A percentile compares a stretch with the other conserved stretches of the same genome.
Conservation (phyloP, 2,329 filamentous ascomycete genomes). For the Colletotrichum somersetense region DNA sequence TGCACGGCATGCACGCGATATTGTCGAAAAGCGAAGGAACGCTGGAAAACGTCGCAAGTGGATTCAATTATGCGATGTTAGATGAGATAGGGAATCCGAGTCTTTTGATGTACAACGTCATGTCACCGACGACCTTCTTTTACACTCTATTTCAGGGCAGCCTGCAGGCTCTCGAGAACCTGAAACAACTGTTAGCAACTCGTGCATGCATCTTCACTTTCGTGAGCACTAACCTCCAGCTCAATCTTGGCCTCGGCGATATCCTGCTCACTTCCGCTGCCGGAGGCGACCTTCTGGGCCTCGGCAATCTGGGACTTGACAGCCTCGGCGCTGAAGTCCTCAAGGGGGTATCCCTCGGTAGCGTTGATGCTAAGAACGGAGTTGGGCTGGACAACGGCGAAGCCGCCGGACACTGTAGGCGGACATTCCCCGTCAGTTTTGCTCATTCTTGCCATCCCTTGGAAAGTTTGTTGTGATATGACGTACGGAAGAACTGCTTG, state of each 20-base stretch:
- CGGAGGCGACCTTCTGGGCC: constrained; percentile 93
- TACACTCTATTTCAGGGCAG: constrained; percentile 80
- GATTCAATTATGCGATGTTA: constrained; percentile 44
- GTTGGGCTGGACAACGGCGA: constrained; percentile 96
- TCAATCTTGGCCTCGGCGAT: constrained; percentile 99
- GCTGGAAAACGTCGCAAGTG: constrained; percentile 41
- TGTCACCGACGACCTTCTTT: constrained; percentile 50
- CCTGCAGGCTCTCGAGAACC: constrained; percentile 88
- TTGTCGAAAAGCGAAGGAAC: constrained; percentile 14
- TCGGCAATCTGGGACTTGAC: constrained; percentile 92
- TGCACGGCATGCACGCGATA: constrained; percentile 17
- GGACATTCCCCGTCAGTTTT: constrained; percentile 36
- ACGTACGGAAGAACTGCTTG: constrained; percentile 99
- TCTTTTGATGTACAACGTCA: constrained; percentile 58
- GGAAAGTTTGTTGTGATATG: constrained; percentile 39
- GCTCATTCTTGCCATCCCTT: constrained; percentile 32
- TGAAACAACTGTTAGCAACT: constrained; percentile 58
- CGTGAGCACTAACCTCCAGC: constrained; percentile 79
- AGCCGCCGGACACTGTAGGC: constrained; percentile 89
- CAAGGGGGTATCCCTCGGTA: constrained; percentile 92
- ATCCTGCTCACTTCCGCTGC: constrained; percentile 94
- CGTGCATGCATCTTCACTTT: constrained; percentile 4
- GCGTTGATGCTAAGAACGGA: constrained; percentile 98
- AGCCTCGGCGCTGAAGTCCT: constrained; percentile 94
- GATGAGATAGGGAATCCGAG: constrained; percentile 43